phyloP scores from a whole-genome alignment of 371 early-diverging fungal species.

The Apophysomyces trapeziformis region DNA sequence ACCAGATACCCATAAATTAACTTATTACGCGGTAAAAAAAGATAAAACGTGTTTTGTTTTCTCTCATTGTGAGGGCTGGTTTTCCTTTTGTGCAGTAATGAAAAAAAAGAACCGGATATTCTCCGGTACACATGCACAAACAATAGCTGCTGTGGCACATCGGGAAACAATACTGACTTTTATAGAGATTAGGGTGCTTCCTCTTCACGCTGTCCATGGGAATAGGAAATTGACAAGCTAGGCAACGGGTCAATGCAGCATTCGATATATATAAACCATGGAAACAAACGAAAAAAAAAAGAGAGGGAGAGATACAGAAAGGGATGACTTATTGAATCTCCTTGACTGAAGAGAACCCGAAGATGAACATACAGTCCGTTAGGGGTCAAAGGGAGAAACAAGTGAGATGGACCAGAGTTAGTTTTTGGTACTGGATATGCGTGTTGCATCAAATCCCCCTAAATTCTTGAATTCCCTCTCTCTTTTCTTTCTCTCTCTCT shows the following conservation, averaged over 20 bases:
- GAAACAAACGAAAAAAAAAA: neutral
- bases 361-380: no score
- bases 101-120: neutral
- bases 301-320: no score
- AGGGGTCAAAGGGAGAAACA: no score
- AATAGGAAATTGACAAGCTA: neutral
- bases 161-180: neutral
- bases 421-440: slow-evolving; percentile 1
- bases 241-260: neutral
- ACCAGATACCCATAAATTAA: no score
- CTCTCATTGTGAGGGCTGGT: neutral
- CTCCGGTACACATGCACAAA: slow-evolving; percentile 6
- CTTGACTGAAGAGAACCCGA: no score
- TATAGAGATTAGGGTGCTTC: neutral
- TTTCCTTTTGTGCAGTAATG: neutral
- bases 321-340: no score
- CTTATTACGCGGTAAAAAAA: no score
- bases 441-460: neutral
- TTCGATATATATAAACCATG: neutral
- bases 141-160: slow-evolving; percentile 7
- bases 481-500: no score
- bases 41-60: neutral
- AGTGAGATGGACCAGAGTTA: no score
- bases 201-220: neutral
- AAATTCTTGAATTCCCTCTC: slow-evolving; percentile 1